A percentile compares a stretch with the other conserved stretches of the same genome.
Conservation (phyloP, 805 yeast genomes). For the Spathaspora hagerdaliae region DNA sequence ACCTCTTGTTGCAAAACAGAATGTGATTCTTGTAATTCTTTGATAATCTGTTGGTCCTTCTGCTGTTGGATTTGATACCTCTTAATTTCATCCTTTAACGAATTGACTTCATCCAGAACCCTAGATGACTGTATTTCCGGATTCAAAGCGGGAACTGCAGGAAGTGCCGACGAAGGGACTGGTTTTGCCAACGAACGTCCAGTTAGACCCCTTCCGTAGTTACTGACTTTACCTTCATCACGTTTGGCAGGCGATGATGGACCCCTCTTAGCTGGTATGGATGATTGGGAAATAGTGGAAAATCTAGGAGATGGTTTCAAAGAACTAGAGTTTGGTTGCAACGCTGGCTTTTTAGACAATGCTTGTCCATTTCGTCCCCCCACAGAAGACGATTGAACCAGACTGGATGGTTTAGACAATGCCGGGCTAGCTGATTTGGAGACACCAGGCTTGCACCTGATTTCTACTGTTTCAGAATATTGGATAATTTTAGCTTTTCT, state of each 20-base stretch:
- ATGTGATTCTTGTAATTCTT: constrained; percentile 13
- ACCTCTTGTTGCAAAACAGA: constrained; percentile 18
- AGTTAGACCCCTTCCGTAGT: constrained; percentile 36
- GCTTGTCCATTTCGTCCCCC: constrained; percentile 7
- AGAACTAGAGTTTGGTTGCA: not conserved
- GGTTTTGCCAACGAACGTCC: constrained; percentile 38
- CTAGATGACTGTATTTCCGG: not conserved
- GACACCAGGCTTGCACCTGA: constrained; percentile 23
- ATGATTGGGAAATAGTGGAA: constrained; percentile 12
- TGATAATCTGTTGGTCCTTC: constrained; percentile 18
- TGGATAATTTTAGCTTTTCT: constrained; percentile 65
- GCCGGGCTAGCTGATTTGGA: constrained; percentile 4
- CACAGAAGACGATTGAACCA: constrained; percentile 2
- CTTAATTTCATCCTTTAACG: constrained; percentile 8
- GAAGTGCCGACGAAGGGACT: constrained; percentile 1
- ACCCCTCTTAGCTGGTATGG: constrained; percentile 61
- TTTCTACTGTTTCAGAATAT: constrained; percentile 51
- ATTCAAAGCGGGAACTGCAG: constrained; percentile 1
- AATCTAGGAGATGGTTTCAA: not conserved
- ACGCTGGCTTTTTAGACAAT: not conserved
- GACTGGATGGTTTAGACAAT: not conserved
- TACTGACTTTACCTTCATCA: constrained; percentile 27
- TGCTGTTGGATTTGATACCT: constrained; percentile 19
- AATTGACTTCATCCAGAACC: constrained; percentile 1
- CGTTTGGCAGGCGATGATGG: constrained; percentile 69